Evolutionary conservation across 1,284 basidiomycete species (phyloP).

Genomic region (Blastosporella zonata): DNA sequence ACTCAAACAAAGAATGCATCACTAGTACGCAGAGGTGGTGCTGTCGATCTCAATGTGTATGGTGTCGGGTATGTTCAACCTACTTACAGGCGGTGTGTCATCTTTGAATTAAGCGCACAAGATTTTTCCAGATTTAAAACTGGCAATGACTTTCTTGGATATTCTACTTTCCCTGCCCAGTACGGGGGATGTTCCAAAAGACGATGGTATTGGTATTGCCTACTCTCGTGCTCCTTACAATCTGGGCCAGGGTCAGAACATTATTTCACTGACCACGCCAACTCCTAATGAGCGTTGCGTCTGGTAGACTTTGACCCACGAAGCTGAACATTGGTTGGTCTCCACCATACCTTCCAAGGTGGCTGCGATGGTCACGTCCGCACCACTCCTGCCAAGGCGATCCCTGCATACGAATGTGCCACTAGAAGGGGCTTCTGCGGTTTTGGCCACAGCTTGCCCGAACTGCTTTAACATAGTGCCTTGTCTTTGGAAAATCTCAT

Average conservation of each 20-base stretch:
- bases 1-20: neutral
- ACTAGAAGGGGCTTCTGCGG: neutral
- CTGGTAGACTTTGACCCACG: neutral
- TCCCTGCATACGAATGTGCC: neutral
- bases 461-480: too few relatives aligned
- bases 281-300: neutral
- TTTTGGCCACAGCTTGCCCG: too few relatives aligned
- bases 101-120: neutral
- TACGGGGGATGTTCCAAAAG: constrained; percentile 8
- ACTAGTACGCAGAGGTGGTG: neutral
- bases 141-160: constrained; percentile 5
- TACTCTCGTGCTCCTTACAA: constrained; percentile 8
- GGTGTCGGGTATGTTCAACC: neutral
- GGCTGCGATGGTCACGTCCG: constrained; percentile 16
- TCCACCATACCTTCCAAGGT: neutral
- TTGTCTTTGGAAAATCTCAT: neutral
- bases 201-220: constrained; percentile 15
- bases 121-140: neutral
- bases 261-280: neutral
- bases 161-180: constrained; percentile 14
- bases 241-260: constrained; percentile 1
- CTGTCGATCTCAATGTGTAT: neutral
- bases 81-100: neutral
- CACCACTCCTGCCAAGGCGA: neutral
- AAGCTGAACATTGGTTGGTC: neutral